phyloP scores from a whole-genome alignment of 495 filamentous ascomycete genomes.

The Penicillium flavigenum region DNA sequence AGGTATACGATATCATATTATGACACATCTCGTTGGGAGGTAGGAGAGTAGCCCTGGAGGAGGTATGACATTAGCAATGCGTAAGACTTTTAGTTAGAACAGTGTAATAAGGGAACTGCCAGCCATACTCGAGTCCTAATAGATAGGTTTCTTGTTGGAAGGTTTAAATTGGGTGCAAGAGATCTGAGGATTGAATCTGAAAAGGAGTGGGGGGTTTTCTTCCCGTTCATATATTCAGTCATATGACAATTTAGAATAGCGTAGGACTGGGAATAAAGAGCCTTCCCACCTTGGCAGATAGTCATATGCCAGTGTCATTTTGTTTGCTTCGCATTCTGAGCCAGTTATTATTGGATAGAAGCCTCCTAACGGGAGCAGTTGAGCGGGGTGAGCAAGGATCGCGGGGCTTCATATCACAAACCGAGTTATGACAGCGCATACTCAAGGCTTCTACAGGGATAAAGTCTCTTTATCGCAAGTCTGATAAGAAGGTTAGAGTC shows the following conservation, averaged over 20 bases:
- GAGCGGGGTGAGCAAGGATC: background rate
- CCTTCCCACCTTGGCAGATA: background rate
- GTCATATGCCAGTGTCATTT: background rate
- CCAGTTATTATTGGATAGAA: no score
- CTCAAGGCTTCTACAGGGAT: background rate
- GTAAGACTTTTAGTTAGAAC: no score
- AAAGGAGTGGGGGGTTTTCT: background rate
- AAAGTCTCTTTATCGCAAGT: background rate
- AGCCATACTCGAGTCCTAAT: background rate
- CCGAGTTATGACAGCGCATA: background rate
- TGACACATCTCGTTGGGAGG: background rate
- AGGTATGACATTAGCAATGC: no score
- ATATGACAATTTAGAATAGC: background rate
- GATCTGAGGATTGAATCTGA: no score
- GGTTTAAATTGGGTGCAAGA: background rate
- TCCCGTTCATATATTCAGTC: background rate
- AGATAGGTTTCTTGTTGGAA: background rate
- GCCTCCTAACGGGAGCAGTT: background rate
- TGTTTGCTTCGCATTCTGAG: background rate
- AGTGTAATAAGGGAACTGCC: background rate
- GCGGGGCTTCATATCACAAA: background rate
- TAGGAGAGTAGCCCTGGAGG: no score
- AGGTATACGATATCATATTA: background rate
- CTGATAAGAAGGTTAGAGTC: background rate
- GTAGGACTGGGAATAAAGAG: background rate